phyloP scores from a whole-genome alignment of 345 rosid genomes.

The Tarenaya hassleriana region DNA sequence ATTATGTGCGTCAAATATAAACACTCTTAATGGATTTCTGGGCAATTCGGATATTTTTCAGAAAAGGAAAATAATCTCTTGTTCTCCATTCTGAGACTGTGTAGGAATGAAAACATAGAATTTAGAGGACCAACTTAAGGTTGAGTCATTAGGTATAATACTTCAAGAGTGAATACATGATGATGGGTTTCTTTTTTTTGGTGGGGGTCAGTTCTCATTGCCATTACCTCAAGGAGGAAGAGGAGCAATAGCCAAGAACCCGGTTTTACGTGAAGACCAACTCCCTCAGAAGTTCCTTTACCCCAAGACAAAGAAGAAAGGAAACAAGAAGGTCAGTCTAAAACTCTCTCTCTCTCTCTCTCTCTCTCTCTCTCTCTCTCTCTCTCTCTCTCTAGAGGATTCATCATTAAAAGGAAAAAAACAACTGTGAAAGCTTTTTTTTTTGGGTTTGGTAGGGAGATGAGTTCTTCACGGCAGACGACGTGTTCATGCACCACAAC shows the following conservation, averaged over 20 bases:
- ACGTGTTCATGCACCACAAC: conserved; percentile 51
- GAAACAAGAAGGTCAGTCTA: conserved; percentile 47
- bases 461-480: conserved; percentile 43
- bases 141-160: neutral
- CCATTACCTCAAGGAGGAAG: conserved; percentile 95
- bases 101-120: too few species aligned
- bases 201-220: conserved; percentile 71
- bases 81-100: too few species aligned
- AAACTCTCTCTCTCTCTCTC: neutral
- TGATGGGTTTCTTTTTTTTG: conserved; percentile 14
- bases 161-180: too few species aligned
- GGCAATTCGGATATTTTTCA: too few species aligned
- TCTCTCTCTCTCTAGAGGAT: neutral
- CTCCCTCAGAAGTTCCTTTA: conserved; percentile 75
- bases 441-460: conserved; percentile 46
- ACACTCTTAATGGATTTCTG: too few species aligned
- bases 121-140: too few species aligned
- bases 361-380: too few species aligned
- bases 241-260: conserved; percentile 72
- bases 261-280: conserved; percentile 85
- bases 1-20: too few species aligned
- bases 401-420: too few species aligned
- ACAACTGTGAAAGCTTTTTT: neutral
- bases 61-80: too few species aligned
- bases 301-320: conserved; percentile 84